These are phyloP conservation scores for Citrus sp. DNA, from an alignment of 345 rosid species.

Conservation along the genomic window DNA sequence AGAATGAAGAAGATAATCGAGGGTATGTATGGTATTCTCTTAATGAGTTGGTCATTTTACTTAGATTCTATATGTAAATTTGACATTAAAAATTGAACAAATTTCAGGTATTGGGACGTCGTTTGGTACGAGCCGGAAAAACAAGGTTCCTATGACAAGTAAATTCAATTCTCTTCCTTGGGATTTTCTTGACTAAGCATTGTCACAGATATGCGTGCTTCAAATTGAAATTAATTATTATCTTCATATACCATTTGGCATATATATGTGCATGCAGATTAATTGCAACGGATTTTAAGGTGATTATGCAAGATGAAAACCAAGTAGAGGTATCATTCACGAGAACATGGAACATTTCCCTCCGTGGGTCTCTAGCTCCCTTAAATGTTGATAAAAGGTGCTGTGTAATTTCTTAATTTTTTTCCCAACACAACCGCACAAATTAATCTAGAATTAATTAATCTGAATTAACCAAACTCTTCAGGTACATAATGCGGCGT, in stretches of 20 bases:
- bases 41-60: not conserved
- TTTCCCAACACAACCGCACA: not conserved
- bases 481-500: slow-evolving; percentile 69
- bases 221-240: not conserved
- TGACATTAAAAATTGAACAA: not conserved
- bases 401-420: too few relatives aligned
- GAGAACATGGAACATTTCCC: slow-evolving; percentile 44
- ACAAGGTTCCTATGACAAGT: slow-evolving; percentile 24
- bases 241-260: not conserved
- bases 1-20: slow-evolving; percentile 29
- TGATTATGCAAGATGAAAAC: slow-evolving; percentile 46
- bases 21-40: slow-evolving; percentile 44
- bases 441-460: too few relatives aligned
- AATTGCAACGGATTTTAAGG: slow-evolving; percentile 35
- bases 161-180: slow-evolving; percentile 22
- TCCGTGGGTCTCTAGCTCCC: slow-evolving; percentile 42
- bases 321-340: slow-evolving; percentile 69
- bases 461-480: not conserved
- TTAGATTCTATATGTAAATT: not conserved
- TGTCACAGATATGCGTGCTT: not conserved
- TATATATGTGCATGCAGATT: slow-evolving; percentile 36
- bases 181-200: not conserved
- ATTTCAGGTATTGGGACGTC: slow-evolving; percentile 79
- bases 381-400: slow-evolving; percentile 84
- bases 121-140: slow-evolving; percentile 58